phyloP scores from a whole-genome alignment of 371 early-diverging fungal genomes.

The Mortierella sp. region DNA sequence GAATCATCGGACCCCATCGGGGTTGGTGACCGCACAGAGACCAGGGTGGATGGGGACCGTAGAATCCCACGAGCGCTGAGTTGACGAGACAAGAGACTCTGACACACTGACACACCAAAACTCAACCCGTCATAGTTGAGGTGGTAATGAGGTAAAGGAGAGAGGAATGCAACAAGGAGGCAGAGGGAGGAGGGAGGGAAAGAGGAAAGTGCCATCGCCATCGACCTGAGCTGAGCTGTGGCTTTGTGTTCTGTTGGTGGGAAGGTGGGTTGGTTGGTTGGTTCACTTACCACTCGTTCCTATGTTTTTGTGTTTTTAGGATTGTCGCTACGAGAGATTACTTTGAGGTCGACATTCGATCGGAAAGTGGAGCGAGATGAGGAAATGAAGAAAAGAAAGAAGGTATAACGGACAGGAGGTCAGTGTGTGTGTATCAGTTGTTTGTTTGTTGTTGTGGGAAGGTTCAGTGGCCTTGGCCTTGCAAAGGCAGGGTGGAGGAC shows the following conservation, averaged over 20 bases:
- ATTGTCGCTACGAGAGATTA: conserved; percentile 2
- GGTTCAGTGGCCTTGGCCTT: neutral
- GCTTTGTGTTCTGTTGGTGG: neutral
- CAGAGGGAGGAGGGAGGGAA: neutral
- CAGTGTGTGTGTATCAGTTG: neutral
- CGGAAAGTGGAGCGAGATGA: neutral
- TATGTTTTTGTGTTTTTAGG: neutral
- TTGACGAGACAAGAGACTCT: conserved; percentile 2
- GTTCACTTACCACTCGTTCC: conserved; percentile 5
- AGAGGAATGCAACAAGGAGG: neutral
- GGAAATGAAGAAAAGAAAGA: neutral
- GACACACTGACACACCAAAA: neutral
- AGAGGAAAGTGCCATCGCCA: neutral
- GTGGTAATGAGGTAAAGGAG: neutral
- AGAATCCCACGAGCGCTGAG: neutral
- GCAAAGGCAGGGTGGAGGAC: no score
- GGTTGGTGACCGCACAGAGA: neutral
- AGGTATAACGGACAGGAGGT: neutral
- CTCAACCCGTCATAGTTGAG: neutral
- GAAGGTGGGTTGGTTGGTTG: neutral
- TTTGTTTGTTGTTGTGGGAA: neutral
- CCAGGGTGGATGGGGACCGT: conserved; percentile 9
- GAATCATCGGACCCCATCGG: neutral
- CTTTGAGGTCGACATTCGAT: conserved; percentile 6
- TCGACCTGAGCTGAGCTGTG: neutral